A percentile compares a stretch with the other conserved stretches of the same genome.
Conservation (phyloP, 2,329 filamentous ascomycete genomes). For the Colletotrichum sp. region DNA sequence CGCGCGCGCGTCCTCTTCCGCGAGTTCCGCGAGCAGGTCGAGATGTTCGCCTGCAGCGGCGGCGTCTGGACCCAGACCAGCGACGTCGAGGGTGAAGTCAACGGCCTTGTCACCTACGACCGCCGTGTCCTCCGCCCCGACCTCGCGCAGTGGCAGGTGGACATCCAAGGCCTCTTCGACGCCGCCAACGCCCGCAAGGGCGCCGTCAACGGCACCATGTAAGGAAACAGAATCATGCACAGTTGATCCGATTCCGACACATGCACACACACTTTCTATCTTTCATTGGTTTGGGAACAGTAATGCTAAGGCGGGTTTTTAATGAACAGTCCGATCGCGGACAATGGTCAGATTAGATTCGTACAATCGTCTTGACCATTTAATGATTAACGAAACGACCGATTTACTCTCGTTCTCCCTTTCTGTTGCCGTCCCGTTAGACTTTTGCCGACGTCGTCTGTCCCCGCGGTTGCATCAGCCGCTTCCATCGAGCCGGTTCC, state of each 20-base stretch:
- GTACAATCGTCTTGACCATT: neutral
- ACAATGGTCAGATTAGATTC: slow-evolving; percentile 14
- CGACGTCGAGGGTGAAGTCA: slow-evolving; percentile 77
- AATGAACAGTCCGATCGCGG: slow-evolving; percentile 10
- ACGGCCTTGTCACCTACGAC: slow-evolving; percentile 74
- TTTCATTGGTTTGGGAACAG: neutral
- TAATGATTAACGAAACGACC: slow-evolving; percentile 4
- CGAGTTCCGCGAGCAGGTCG: slow-evolving; percentile 67
- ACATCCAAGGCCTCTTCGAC: slow-evolving; percentile 65
- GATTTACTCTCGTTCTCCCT: neutral
- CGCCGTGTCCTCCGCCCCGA: slow-evolving; percentile 64
- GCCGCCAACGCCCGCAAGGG: slow-evolving; percentile 44
- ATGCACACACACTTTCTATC: neutral
- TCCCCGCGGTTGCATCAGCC: neutral
- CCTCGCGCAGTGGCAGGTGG: slow-evolving; percentile 60
- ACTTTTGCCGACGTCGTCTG: neutral
- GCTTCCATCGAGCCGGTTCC: neutral
- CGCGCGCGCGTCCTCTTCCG: slow-evolving; percentile 64
- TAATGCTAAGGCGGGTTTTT: slow-evolving; percentile 11
- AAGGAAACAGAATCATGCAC: neutral
- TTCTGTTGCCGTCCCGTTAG: neutral
- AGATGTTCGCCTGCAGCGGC: slow-evolving; percentile 66
- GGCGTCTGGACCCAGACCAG: slow-evolving; percentile 78
- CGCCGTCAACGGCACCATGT: slow-evolving; percentile 3
- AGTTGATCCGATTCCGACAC: neutral